A percentile compares a stretch with the other conserved stretches of the same genome.
Conservation (phyloP, 2,329 filamentous ascomycete species). For the Talaromyces sp. region DNA sequence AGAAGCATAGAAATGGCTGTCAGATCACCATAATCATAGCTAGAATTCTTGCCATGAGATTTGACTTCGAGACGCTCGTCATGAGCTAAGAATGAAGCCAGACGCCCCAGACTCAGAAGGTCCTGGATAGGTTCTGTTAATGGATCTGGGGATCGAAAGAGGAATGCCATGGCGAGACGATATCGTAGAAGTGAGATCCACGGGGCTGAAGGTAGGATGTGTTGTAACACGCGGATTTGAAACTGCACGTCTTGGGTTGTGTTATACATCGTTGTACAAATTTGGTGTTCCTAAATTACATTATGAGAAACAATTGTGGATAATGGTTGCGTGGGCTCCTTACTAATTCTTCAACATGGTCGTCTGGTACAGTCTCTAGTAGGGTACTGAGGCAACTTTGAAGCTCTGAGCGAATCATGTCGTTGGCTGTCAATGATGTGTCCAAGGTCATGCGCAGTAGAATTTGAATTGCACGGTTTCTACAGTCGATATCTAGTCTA, state of each 20-base stretch:
- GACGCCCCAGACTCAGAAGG: constrained; percentile 34
- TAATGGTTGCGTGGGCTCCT: neutral
- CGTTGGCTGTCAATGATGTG: constrained; percentile 33
- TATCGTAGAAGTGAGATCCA: constrained; percentile 44
- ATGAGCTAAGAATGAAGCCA: constrained; percentile 31
- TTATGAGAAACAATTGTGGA: neutral
- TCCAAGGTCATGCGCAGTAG: constrained; percentile 44
- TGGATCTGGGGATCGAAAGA: constrained; percentile 31
- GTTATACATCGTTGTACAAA: constrained; percentile 31
- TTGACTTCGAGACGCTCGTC: constrained; percentile 38
- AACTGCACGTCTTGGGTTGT: constrained; percentile 43
- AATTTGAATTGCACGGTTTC: constrained; percentile 34
- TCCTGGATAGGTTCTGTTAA: constrained; percentile 30
- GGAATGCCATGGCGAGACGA: constrained; percentile 42
- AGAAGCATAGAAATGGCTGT: constrained; percentile 68
- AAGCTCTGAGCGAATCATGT: constrained; percentile 33
- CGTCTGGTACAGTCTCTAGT: constrained; percentile 29
- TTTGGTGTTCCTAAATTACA: constrained; percentile 31
- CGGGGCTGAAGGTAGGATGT: constrained; percentile 42
- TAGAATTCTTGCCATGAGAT: constrained; percentile 26
- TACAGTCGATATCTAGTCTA: constrained; percentile 39
- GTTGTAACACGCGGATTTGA: constrained; percentile 44
- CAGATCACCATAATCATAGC: constrained; percentile 67
- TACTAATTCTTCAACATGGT: constrained; percentile 27
- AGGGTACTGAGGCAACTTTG: constrained; percentile 38